Conservation (phyloP, 371 early-diverging fungal species). For the Mortierella sp. region DNA sequence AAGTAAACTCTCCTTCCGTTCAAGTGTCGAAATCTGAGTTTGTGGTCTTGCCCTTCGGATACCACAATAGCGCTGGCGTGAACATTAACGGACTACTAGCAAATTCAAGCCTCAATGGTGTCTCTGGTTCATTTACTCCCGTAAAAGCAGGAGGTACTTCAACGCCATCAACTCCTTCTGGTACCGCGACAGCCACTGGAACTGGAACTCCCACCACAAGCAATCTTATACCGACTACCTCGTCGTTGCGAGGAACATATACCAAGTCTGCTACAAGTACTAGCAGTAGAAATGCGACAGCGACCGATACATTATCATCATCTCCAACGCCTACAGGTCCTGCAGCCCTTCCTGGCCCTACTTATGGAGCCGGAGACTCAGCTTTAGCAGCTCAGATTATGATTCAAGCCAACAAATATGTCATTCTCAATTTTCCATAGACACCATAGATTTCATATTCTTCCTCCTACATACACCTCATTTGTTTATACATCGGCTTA, state of each 20-base stretch:
- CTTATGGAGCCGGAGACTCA: constrained; percentile 26
- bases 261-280: background rate
- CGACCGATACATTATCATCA: constrained; percentile 7
- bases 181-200: background rate
- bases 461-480: background rate
- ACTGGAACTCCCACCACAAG: background rate
- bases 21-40: constrained; percentile 27
- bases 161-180: background rate
- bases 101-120: constrained; percentile 12
- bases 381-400: constrained; percentile 25
- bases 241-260: background rate
- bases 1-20: constrained; percentile 21
- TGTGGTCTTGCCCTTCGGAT: constrained; percentile 22
- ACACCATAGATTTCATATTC: background rate
- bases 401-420: constrained; percentile 44
- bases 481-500: background rate
- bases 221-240: background rate
- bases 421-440: constrained; percentile 38
- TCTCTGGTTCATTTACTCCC: constrained; percentile 25
- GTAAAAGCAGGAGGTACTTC: background rate
- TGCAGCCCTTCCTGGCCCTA: constrained; percentile 4
- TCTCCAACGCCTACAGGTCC: background rate
- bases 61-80: constrained; percentile 8
- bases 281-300: background rate
- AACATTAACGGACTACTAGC: constrained; percentile 13